Conservation (phyloP, 2,329 filamentous ascomycete genomes). For the Cercospora sp. region DNA sequence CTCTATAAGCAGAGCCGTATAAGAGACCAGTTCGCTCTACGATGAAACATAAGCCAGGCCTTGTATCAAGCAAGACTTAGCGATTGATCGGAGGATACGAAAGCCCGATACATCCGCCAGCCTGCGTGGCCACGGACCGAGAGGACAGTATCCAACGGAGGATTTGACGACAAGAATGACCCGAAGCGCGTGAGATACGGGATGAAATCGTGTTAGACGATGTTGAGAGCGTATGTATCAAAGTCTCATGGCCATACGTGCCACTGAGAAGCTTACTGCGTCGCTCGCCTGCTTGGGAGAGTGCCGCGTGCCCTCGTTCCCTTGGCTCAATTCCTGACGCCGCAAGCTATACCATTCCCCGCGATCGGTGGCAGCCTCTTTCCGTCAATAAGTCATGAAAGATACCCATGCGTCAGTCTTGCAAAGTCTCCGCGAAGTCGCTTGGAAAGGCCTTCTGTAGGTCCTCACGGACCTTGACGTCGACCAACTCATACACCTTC, state of each 20-base stretch:
- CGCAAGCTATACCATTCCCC: neutral
- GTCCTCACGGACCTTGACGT: neutral
- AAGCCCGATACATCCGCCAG: neutral
- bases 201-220: neutral
- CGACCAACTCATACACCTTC: neutral
- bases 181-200: neutral
- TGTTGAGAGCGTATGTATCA: neutral
- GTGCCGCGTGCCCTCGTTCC: neutral
- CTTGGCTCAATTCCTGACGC: neutral
- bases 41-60: neutral
- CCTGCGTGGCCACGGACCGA: neutral
- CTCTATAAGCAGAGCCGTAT: neutral
- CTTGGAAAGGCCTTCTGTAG: neutral
- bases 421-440: neutral
- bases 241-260: neutral
- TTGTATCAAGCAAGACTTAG: neutral
- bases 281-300: neutral
- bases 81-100: neutral
- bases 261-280: neutral
- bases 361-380: neutral
- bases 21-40: neutral
- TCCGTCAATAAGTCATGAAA: neutral
- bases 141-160: neutral
- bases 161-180: neutral
- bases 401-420: neutral